These are phyloP conservation scores for Gymnopilus junonius DNA, from an alignment of 768 basidiomycete species.

Conservation along the genomic window DNA sequence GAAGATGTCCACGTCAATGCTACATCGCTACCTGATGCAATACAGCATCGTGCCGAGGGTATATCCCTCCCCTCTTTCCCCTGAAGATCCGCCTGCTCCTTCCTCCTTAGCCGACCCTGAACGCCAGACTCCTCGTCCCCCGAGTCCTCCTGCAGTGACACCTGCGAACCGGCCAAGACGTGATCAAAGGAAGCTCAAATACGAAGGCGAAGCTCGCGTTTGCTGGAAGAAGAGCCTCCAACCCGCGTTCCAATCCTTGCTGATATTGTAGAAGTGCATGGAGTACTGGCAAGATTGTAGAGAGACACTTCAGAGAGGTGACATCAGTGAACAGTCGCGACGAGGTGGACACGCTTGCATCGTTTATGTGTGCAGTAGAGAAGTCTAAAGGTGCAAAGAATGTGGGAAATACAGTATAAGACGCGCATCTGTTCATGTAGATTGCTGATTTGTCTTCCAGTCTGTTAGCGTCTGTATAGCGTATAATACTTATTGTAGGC, in stretches of 20 bases:
- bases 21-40: conserved; percentile 75
- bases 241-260: conserved; percentile 67
- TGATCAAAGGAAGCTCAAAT: conserved; percentile 58
- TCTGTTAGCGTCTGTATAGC: too few relatives aligned
- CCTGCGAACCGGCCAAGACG: conserved; percentile 77
- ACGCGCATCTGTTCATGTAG: background rate
- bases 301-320: conserved; percentile 73
- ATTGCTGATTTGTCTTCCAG: too few relatives aligned
- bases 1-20: conserved; percentile 63
- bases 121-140: conserved; percentile 48
- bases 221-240: conserved; percentile 66
- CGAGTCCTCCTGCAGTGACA: conserved; percentile 56
- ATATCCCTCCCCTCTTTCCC: conserved; percentile 69
- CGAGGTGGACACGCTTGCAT: conserved; percentile 82
- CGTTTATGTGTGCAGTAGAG: conserved; percentile 80
- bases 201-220: conserved; percentile 71
- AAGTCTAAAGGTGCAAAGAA: conserved; percentile 46
- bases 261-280: conserved; percentile 71
- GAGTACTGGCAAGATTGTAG: conserved; percentile 69
- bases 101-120: conserved; percentile 56
- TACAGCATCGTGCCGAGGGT: conserved; percentile 75
- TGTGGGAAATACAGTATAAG: conserved; percentile 12
- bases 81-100: conserved; percentile 74
- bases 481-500: too few relatives aligned
- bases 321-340: conserved; percentile 54